Conservation (phyloP, 108 stramenopile species). For the Skeletonema menzelii region DNA sequence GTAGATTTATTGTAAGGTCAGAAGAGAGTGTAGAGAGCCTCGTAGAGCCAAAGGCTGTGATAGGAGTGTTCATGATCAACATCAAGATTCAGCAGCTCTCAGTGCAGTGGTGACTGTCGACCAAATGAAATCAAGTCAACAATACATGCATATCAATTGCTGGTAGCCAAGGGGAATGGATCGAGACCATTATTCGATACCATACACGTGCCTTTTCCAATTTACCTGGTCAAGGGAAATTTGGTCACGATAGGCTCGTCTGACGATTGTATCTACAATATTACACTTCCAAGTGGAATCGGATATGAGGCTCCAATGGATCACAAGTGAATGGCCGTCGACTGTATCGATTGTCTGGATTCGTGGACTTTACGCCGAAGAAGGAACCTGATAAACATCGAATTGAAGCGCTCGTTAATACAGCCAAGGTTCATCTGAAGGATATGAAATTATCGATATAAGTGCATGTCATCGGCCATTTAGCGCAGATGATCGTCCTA, state of each 20-base stretch:
- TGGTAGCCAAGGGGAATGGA: constrained; percentile 25
- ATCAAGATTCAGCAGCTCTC: neutral
- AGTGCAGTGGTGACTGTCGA: constrained; percentile 26
- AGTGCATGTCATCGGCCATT: constrained; percentile 41
- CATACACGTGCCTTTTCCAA: constrained; percentile 26
- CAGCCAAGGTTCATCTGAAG: constrained; percentile 21
- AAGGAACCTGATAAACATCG: constrained; percentile 20
- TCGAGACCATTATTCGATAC: constrained; percentile 29
- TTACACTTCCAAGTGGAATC: constrained; percentile 34
- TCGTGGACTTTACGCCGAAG: constrained; percentile 29
- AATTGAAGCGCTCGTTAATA: constrained; percentile 27
- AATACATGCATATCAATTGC: constrained; percentile 23
- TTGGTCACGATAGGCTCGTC: constrained; percentile 28
- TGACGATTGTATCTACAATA: constrained; percentile 16
- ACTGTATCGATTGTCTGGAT: constrained; percentile 35
- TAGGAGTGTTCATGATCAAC: neutral
- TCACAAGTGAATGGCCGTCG: constrained; percentile 4
- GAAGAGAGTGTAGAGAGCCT: constrained; percentile 22
- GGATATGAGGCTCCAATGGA: constrained; percentile 44
- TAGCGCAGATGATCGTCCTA: constrained; percentile 36
- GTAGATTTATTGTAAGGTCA: constrained; percentile 4
- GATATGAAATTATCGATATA: constrained; percentile 35
- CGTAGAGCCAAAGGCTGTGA: constrained; percentile 1
- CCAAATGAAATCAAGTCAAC: constrained; percentile 10
- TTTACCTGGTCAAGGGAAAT: constrained; percentile 38